phyloP scores from a whole-genome alignment of 768 basidiomycete species.

The Pholiota molesta region DNA sequence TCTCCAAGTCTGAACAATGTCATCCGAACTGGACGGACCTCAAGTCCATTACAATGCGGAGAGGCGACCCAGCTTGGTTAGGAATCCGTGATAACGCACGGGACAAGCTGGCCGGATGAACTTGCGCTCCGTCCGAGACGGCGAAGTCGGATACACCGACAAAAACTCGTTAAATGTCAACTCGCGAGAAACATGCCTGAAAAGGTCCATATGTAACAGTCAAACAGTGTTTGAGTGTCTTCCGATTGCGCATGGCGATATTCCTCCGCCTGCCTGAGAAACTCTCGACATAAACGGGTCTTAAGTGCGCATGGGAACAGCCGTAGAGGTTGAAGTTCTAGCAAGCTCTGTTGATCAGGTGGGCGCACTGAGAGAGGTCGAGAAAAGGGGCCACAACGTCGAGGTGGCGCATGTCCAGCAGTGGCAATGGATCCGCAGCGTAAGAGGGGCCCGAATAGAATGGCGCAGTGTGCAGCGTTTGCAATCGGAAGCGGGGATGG shows the following conservation, averaged over 20 bases:
- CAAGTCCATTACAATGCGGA: background rate
- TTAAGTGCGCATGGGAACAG: no score
- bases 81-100: background rate
- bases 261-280: background rate
- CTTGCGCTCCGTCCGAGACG: background rate
- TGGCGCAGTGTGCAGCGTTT: background rate
- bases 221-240: no score
- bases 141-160: background rate
- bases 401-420: slow-evolving; percentile 4
- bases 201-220: no score
- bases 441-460: slow-evolving; percentile 6
- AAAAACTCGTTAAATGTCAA: no score
- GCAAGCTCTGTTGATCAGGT: no score
- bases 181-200: no score
- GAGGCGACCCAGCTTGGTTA: background rate
- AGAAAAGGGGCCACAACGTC: background rate
- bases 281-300: background rate
- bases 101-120: background rate
- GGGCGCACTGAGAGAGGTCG: background rate
- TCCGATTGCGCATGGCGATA: no score
- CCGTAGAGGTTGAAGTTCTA: no score
- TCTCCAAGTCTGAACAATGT: background rate
- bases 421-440: slow-evolving; percentile 9
- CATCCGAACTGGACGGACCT: background rate
- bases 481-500: background rate